phyloP scores from a whole-genome alignment of 139 green algal genomes.

The Pseudopediastrum boryanum region DNA sequence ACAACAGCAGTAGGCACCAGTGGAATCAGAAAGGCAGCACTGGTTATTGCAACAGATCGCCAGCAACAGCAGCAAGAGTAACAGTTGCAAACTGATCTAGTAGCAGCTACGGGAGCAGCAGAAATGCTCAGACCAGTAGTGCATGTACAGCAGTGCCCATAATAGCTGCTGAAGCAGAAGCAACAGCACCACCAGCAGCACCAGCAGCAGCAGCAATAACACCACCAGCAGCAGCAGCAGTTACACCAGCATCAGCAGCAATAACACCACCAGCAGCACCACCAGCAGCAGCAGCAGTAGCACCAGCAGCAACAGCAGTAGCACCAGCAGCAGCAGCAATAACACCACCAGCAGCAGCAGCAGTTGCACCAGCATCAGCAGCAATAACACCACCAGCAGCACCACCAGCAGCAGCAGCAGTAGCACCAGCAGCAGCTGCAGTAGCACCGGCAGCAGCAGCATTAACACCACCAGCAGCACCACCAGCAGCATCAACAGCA shows the following conservation, averaged over 20 bases:
- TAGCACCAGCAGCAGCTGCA: not conserved
- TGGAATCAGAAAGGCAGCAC: not conserved
- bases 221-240: not conserved
- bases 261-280: not conserved
- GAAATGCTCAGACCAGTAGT: not conserved
- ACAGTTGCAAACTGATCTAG: not conserved
- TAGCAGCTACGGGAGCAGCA: not conserved
- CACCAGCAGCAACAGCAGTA: not conserved
- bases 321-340: not conserved
- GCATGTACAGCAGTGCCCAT: not conserved
- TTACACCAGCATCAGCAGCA: not conserved
- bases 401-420: constrained; percentile 15
- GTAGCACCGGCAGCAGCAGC: constrained; percentile 6
- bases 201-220: not conserved
- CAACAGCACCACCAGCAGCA: constrained; percentile 8
- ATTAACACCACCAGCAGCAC: not conserved
- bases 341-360: not conserved
- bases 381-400: constrained; percentile 22
- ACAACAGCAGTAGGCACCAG: not conserved
- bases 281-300: constrained; percentile 1
- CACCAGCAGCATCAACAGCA: constrained; percentile 22
- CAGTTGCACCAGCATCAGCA: not conserved
- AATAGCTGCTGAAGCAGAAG: not conserved
- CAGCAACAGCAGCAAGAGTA: not conserved
- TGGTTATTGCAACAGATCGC: not conserved